Percentiles rank a stretch among this genome's conserved stretches.
Conservation (phyloP, 352 stramenopile genomes). For the Phytopythium litorale region DNA sequence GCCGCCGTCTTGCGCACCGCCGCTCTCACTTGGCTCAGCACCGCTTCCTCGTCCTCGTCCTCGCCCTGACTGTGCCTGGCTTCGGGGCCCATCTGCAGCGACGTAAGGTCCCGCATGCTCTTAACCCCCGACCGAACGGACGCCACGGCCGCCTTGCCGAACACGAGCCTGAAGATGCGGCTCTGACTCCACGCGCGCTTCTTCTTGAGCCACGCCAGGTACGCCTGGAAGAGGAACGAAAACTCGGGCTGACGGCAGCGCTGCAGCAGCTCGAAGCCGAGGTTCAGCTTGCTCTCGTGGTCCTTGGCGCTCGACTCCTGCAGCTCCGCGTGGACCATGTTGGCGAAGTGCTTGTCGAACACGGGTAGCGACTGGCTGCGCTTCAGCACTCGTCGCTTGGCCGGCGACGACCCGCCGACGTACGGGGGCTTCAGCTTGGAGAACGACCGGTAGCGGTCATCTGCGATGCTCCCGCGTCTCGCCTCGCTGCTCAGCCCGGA, state of each 20-base stretch:
- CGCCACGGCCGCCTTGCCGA: not conserved
- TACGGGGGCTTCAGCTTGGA: not conserved
- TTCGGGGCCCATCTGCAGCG: not conserved
- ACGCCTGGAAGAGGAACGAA: conserved; percentile 45
- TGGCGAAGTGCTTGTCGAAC: conserved; percentile 55
- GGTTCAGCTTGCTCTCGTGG: conserved; percentile 46
- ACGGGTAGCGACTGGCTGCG: conserved; percentile 58
- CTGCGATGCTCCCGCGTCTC: not conserved
- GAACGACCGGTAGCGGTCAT: not conserved
- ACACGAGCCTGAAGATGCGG: not conserved
- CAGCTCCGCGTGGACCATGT: conserved; percentile 52
- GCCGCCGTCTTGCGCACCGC: not conserved
- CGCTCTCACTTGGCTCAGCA: no score
- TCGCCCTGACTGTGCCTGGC: not conserved
- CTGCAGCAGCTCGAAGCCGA: conserved; percentile 50
- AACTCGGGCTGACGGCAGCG: conserved; percentile 53
- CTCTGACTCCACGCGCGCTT: conserved; percentile 2
- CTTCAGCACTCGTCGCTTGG: conserved; percentile 33
- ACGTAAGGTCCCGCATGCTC: not conserved
- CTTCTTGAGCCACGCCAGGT: conserved; percentile 38
- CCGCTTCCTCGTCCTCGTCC: not conserved
- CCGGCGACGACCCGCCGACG: conserved; percentile 1
- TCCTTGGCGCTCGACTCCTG: conserved; percentile 60
- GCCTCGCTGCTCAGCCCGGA: not conserved
- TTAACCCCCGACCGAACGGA: not conserved